Base-by-base conservation (phyloP, 2,329 filamentous ascomycete genomes). In the Lasiodiplodia gonubiensis region DNA sequence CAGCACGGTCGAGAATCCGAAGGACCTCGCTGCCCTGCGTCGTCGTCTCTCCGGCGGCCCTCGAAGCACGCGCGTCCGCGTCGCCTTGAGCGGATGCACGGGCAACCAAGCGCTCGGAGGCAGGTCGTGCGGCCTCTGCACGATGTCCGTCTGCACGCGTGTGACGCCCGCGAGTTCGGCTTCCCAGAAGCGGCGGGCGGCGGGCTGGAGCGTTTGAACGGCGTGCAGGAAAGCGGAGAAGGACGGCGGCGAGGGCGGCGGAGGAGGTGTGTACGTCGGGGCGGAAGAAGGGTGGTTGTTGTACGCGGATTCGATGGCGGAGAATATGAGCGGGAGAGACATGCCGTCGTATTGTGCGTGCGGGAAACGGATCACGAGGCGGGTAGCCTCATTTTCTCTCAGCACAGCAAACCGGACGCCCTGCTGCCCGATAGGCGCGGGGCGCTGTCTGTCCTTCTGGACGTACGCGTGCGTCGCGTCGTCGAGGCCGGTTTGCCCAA, bases 321-420 rank as follows among this genome's bases (percentile, higher is more conserved):
- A 30, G 33, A 59, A 10, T 6, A 59, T 35, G 2, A 59, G 14
- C n/a, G 55, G 35, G 18, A 59, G 18, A 5, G 30, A 39, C 16
- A 59, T 18, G 35, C 14, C 55, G 35, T 59, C 55, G 55, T 59
- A 59, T 10, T 35, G 55, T 0, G 33, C 37, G 21, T 59, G 55
- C 65, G 79, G 77, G 11, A 75, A 73, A 10, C 74, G 76, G 75
- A 76, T 78, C 8, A 78, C 73, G 51, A 79, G 78, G 67, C 73
- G 71, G 0, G 70, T 67, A 0, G 70, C 68, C 2, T 61, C 35
- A 4, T 64, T 68, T 63, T 71, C 71, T 5, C 72, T 74, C 42
- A 74, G 70, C 52, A 74, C 70, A 6, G 71, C 68, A 55, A 73
- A 75, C 11, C 69, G 74, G 11, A 71, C 68, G 11, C 77, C 68